Percentiles rank a stretch among this genome's conserved stretches.
These are phyloP conservation scores for Cyclotella sp. DNA, from an alignment of 108 stramenopile species.

Conservation along the genomic window DNA sequence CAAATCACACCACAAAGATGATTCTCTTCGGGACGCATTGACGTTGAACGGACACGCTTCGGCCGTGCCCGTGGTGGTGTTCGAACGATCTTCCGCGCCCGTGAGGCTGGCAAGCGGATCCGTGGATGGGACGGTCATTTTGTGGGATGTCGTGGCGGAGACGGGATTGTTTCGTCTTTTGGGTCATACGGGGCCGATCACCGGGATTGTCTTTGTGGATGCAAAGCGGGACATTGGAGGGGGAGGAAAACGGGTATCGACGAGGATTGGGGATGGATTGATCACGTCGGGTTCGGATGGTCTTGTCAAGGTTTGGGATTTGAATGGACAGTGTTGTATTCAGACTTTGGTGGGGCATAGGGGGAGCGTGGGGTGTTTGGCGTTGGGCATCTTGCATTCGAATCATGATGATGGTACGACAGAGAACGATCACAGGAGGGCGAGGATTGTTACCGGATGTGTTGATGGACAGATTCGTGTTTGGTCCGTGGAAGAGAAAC, in stretches of 20 bases:
- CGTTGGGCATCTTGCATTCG: conserved; percentile 31
- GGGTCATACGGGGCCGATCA: conserved; percentile 93
- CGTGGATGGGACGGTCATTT: conserved; percentile 88
- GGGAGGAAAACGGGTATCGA: conserved; percentile 34
- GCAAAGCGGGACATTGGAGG: not conserved
- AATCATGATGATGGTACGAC: conserved; percentile 9
- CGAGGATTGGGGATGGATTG: conserved; percentile 75
- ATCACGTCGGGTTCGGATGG: conserved; percentile 93
- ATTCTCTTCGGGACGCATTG: conserved; percentile 72
- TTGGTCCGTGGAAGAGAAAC: conserved; percentile 59
- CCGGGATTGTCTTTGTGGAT: conserved; percentile 82
- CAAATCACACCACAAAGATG: conserved; percentile 49
- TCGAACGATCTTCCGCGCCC: conserved; percentile 50
- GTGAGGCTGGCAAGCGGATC: conserved; percentile 80
- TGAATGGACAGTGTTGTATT: conserved; percentile 93
- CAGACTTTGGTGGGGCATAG: conserved; percentile 96
- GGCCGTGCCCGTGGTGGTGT: conserved; percentile 69
- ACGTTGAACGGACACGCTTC: conserved; percentile 85
- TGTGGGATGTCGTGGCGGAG: conserved; percentile 97
- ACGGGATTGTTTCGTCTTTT: conserved; percentile 90
- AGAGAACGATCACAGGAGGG: conserved; percentile 43
- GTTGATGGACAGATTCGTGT: conserved; percentile 90
- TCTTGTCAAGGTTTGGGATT: conserved; percentile 98
- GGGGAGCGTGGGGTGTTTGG: conserved; percentile 75
- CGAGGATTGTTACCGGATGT: conserved; percentile 89